Conservation (phyloP, 306 rosid species). For the Oemleria cerasiformis region DNA sequence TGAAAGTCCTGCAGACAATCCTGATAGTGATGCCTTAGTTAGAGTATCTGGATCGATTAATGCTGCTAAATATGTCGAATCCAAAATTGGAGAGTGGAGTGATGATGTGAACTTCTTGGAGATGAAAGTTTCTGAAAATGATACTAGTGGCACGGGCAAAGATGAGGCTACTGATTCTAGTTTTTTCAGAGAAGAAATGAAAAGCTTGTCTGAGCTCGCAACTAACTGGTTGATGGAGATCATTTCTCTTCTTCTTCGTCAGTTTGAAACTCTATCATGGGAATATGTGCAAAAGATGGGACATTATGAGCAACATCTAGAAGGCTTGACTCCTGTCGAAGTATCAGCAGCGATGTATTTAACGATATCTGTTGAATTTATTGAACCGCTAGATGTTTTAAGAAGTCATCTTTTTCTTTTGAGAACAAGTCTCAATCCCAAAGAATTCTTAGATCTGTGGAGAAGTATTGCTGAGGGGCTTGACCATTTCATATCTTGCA, state of each 20-base stretch:
- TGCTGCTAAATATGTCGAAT: constrained; percentile 57
- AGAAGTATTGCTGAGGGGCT: constrained; percentile 72
- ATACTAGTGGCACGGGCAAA: constrained; percentile 31
- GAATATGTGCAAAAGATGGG: constrained; percentile 46
- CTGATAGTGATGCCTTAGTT: constrained; percentile 35
- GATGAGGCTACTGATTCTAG: constrained; percentile 21
- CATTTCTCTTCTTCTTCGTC: constrained; percentile 54
- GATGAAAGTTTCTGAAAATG: constrained; percentile 61
- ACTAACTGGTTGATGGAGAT: constrained; percentile 72
- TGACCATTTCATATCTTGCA: constrained; percentile 57
- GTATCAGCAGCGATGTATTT: constrained; percentile 32
- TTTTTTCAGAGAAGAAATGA: constrained; percentile 60
- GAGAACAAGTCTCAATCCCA: constrained; percentile 44
- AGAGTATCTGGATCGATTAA: constrained; percentile 51
- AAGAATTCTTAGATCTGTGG: constrained; percentile 71
- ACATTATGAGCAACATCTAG: constrained; percentile 34
- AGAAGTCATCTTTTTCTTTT: constrained; percentile 43
- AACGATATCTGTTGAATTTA: constrained; percentile 40
- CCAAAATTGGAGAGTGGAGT: constrained; percentile 61
- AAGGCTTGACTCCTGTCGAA: constrained; percentile 21
- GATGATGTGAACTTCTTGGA: constrained; percentile 63
- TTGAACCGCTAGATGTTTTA: constrained; percentile 51
- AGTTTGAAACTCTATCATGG: constrained; percentile 58
- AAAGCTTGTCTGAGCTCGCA: constrained; percentile 61
- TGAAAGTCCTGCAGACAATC: constrained; percentile 36